Base-by-base conservation (phyloP, 257 asterid species). In the Przewalskia tangutica region DNA sequence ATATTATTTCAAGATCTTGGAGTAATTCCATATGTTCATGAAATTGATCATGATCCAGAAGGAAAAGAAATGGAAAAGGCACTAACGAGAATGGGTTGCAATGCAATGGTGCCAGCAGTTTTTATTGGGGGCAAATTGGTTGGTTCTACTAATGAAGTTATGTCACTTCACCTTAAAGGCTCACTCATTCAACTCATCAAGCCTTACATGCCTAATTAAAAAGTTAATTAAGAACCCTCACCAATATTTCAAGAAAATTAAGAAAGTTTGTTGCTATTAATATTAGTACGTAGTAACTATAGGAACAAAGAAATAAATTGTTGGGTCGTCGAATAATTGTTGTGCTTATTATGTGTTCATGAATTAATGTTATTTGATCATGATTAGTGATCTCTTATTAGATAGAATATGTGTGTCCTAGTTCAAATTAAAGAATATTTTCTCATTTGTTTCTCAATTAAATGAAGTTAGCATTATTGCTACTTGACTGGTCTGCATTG, bases 101-200 rank as follows among this genome's bases (percentile, higher is more conserved):
- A 76, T 12, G 85, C 90, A 1, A 89, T 96, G 2, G 79, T 90
- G 9, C 97, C 97, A 0, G 92, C 91, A 0, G 90, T 93, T 4
- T 93, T 89, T 90, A 86, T 93, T 53, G 89, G 89, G 12, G 97
- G 97, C 1, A 50, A 85, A 82, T 89, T 93, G 14, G 84, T 93
- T 42, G 97, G 97, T 0, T 93, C 97, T 50, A 93, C 97, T 84
- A 90, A 90, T 54, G 96, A 93, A 90, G 93, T 93, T 40, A 93
- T 93, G 97, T 91, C 97, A 2, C 96, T 89, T 82, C 97, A 91
- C 87, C 88, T 93, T 53, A 90, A 94, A 78, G 97, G 97, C 54
- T 83, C 91, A 4, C 92, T 93, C 77, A 55, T 85, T 42, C 89
- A 87, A 12, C 82, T 86, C n/a, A 88, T 93, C 83, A 80, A 85